Evolutionary conservation across 495 filamentous ascomycete genomes (phyloP), one percentile per base, ranked within the genome.

Genomic region (Hypoxylon intermedium): DNA sequence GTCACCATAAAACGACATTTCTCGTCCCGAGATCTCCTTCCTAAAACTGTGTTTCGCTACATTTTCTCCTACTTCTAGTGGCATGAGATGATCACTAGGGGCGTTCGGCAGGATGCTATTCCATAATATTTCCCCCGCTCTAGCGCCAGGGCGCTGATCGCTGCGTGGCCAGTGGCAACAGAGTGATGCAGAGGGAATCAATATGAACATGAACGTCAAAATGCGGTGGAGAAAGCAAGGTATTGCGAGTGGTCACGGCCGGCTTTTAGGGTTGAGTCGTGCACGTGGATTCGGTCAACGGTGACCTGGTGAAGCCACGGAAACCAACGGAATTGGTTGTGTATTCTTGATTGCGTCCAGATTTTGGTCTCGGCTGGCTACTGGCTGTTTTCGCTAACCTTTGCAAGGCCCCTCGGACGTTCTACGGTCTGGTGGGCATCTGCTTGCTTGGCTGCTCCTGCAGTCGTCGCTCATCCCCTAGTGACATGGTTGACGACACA

Each of bases 271-370:
- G 21, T 41, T 40, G 40, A 43, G 48, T 34, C 23, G 26, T 36
- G 41, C 28, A 50, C 30, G 45, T 31, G 24, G 38, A 50, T 53
- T 31, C 28, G 40, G 49, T 42, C 55, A 49, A 46, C 26, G 28
- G 33, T 26, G 58, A 24, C 26, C 26, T 50, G 48, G 33, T 30
- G 26, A 42, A 43, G 50, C 31, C 21, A 45, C 51, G 49, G 55
- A 45, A 56, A 60, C 55, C 48, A 46, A 46, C 16, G 50, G 61
- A 46, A 34, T 54, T 60, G 56, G 56, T 56, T 60, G 50, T 54
- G 61, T 60, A 60, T 53, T 63, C 47, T 52, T 65, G 56, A 57
- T 60, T 56, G 62, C 62, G 55, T 65, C 51, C 60, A 56, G 50
- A 51, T 34, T 55, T 53, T 55, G 62, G 56, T 56, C 48, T 30